Evolutionary conservation across 2,329 filamentous ascomycete genomes (phyloP), one percentile per base, ranked within the genome.

Genomic region (Teratosphaeria nubilosa): DNA sequence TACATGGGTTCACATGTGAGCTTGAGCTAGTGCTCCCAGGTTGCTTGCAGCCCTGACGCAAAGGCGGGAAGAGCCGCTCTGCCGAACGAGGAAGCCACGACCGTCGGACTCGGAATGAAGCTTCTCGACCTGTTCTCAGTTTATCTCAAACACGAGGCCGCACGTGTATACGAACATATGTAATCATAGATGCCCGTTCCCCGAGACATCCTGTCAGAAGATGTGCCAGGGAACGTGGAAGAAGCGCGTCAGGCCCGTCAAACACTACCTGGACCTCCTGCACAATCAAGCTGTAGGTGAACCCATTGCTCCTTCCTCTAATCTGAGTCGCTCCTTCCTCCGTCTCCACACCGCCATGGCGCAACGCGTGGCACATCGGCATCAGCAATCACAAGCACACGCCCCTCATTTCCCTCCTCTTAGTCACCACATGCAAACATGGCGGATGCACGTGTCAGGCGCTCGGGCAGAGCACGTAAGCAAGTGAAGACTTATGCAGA

Each of bases 381-480:
- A 30, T 6, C 24, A 32, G 13, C 51, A 27, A 13, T 11, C 5
- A 20, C 41, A 20, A 20, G 10, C 41, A 22, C 41, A 48, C 9
- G 41, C 20, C n/a, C 20, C n/a, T 22, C 16, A 5, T 22, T 10
- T 2, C n/a, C n/a, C 14, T 32, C 22, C 53, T 25, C 22, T n/a
- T 22, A 41, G 6, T 30, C n/a, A 55, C 24, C 20, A 24, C 25
- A 53, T 53, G 20, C 48, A n/a, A 32, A 25, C 24, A 60, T 60
- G 58, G 60, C 54, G 9, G 51, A 24, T 2, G 57, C 48, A 14
- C 55, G 50, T 22, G 30, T 59, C 13, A 55, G 65, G 37, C 63
- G 64, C 32, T 64, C 62, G 9, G 53, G 41, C 1, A 62, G 65
- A 10, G 56, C 57, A n/a, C 62, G 65, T 52, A 65, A 59, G 48